Evolutionary conservation across 176 grass and related monocot genomes (phyloP), one percentile per base, ranked within the genome.

Genomic region (Triticum timopheevii): DNA sequence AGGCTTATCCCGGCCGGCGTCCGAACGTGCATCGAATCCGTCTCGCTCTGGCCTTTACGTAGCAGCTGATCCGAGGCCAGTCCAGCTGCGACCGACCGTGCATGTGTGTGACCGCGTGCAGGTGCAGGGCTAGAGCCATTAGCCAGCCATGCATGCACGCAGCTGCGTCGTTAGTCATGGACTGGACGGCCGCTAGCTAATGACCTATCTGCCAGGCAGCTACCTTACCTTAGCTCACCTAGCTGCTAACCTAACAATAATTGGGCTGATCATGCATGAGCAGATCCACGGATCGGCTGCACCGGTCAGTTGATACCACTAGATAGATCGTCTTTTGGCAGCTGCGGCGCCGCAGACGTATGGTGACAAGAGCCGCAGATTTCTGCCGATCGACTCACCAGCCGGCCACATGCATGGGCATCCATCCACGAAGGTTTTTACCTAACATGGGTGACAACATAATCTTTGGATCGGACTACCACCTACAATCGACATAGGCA

Each of bases 221-320:
- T 65, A 79, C 50, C 50, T 19, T 65, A 79, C 2, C 50, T 54
- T 19, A 54, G 16, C 16, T 54, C 50, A 1, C 10, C 34, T 61
- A 70, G 36, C 85, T 76, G 68, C 69, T 65, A 23, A 45, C 23
- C n/a, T 47, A 49, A 49, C 33, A 88, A 83, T 83, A 77, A 49
- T 83, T 79, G 73, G 87, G 52, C 8, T 38, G 24, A 84, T 84
- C 73, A 79, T 88, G 80, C 22, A 79, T 62, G 20, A 16, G 4
- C 79, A 47, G 77, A 80, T 65, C 76, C 54, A 38, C 4, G 15
- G 76, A 38, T 16, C 36, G 38, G 59, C 35, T 27, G 22, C 9
- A 36, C 6, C 54, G 3, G 3, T 44, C 38, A 10, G 28, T 15
- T 36, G 49, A 25, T 23, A 49, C 47, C 50, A 49, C 56, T 75